Evolutionary conservation across 306 rosid species (phyloP).

Genomic region (Geum urbanum): DNA sequence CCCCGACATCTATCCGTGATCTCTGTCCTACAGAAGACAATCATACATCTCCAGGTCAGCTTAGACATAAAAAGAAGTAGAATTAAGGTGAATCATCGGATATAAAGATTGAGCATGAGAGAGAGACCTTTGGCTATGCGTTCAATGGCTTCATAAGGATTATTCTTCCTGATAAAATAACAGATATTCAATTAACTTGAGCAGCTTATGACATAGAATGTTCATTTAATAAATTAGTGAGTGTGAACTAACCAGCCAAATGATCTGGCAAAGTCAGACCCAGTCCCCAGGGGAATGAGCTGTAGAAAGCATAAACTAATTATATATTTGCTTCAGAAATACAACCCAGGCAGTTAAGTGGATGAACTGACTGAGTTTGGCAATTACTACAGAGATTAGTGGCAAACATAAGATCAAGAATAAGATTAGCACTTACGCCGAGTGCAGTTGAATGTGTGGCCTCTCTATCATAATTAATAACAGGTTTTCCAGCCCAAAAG

Average conservation of each 20-base stretch:
- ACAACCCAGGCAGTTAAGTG: slow-evolving; percentile 12
- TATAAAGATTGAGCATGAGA: not conserved
- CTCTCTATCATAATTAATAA: slow-evolving; percentile 52
- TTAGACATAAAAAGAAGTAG: slow-evolving; percentile 23
- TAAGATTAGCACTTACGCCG: slow-evolving; percentile 64
- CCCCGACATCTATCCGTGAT: slow-evolving; percentile 70
- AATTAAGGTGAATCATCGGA: slow-evolving; percentile 5
- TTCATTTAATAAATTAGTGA: slow-evolving; percentile 12
- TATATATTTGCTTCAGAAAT: slow-evolving; percentile 18
- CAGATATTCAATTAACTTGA: slow-evolving; percentile 22
- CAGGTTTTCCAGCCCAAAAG: slow-evolving; percentile 91
- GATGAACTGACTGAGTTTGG: slow-evolving; percentile 10
- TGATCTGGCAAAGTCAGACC: slow-evolving; percentile 88
- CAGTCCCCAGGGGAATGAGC: slow-evolving; percentile 95
- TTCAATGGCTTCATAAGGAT: slow-evolving; percentile 79
- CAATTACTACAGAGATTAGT: slow-evolving; percentile 1
- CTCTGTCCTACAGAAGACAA: slow-evolving; percentile 57
- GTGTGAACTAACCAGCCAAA: slow-evolving; percentile 69
- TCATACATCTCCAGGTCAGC: slow-evolving; percentile 3
- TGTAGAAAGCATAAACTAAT: slow-evolving; percentile 44
- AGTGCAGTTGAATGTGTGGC: slow-evolving; percentile 73
- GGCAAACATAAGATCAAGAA: slow-evolving; percentile 14
- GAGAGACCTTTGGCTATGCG: slow-evolving; percentile 64
- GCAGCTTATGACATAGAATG: slow-evolving; percentile 2
- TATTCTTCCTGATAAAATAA: slow-evolving; percentile 62